Conservation (phyloP, 805 yeast genomes). For the Metschnikowia cerradonensis region DNA sequence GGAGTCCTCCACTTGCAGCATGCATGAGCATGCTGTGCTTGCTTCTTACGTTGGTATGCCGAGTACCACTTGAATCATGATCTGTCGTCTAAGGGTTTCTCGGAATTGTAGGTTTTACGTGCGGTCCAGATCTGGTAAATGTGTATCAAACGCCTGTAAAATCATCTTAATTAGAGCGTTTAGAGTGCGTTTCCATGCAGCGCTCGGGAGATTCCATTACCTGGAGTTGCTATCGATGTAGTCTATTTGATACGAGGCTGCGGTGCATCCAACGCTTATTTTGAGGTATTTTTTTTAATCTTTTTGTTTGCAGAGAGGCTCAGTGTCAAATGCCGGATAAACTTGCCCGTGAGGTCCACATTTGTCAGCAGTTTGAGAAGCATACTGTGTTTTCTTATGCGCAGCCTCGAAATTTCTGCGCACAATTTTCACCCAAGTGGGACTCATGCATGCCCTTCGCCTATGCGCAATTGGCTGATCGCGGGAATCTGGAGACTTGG, state of each 20-base stretch:
- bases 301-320: not conserved
- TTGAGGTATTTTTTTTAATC: not conserved
- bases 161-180: not conserved
- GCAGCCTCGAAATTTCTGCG: not conserved
- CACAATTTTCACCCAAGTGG: not conserved
- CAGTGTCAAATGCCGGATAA: not conserved
- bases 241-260: not conserved
- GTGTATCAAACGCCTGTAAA: not conserved
- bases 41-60: not conserved
- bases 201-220: not conserved
- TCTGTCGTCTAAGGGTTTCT: too few species aligned
- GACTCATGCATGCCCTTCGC: not conserved
- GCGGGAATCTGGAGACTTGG: not conserved
- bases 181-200: not conserved
- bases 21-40: not conserved
- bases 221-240: too few species aligned
- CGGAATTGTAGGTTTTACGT: not conserved
- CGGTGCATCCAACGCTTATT: not conserved
- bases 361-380: not conserved
- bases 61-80: not conserved
- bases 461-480: conserved; percentile 1
- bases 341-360: not conserved
- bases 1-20: not conserved
- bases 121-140: not conserved
- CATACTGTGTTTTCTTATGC: not conserved